Evolutionary conservation across 1,139 yeast species (phyloP), one percentile per base, ranked within the genome.

Genomic region (Lodderomyces beijingensis): DNA sequence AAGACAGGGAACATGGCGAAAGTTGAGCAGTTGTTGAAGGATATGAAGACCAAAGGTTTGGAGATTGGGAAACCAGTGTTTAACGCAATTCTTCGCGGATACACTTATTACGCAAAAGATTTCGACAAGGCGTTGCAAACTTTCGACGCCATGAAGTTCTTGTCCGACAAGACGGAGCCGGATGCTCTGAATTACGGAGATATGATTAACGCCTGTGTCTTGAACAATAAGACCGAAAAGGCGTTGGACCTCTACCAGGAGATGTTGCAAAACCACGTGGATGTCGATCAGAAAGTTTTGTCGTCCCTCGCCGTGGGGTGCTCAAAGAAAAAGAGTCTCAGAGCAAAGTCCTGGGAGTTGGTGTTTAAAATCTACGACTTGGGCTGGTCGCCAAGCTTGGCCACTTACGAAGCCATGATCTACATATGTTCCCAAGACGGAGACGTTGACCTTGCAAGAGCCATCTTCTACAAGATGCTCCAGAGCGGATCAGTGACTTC

Each of bases 121-220:
- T 77, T 68, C 42, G 57, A 67, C 22, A 78, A 75, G 42, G 95
- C 95, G 0, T 72, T 75, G 37, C 77, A 79, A 33, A 65, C 85
- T 1, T 91, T 91, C 53, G 91, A 83, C 46, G 76, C 87, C 42
- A 80, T 91, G 88, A 89, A 87, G 53, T 89, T 85, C 51, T 57
- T 82, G 41, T 77, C 93, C 1, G 51, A 65, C 5, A 57, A 62
- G 20, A 74, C 86, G 2, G 72, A 74, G 33, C 96, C 97, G 0
- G 82, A 78, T 32, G 52, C 74, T 0, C 57, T 63, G 14, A 76
- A 87, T 1, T 91, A 87, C 54, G 79, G 80, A 39, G 74, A 83
- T 11, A 74, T 88, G 59, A 72, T 89, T 15, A 68, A 77, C 6
- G 67, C 87, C 2, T 77, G 86, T 39, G 74, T 79, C 4, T 72